Percentiles rank a stretch among this genome's conserved stretches.
Conservation (phyloP, 768 basidiomycete species). For the Mycena vitilis region DNA sequence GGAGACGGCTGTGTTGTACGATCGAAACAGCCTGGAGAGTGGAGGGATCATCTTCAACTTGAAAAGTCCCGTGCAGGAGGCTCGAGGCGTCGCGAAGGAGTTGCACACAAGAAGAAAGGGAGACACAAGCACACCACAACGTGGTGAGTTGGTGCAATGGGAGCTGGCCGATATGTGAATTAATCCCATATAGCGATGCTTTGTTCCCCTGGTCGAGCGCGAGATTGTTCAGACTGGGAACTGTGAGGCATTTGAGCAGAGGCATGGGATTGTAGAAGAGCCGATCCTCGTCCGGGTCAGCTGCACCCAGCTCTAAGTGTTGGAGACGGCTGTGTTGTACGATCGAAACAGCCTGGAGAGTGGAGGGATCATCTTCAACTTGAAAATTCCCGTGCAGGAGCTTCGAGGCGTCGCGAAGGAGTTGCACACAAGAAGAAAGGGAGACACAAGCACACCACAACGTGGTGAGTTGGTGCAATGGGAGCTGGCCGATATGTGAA, state of each 20-base stretch:
- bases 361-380: background rate
- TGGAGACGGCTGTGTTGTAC: background rate
- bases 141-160: slow-evolving; percentile 9
- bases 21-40: background rate
- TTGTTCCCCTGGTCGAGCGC: background rate
- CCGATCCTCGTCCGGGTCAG: too few relatives aligned
- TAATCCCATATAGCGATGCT: background rate
- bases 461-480: slow-evolving; percentile 5
- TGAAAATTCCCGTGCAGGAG: background rate
- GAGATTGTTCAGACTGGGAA: background rate
- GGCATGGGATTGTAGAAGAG: background rate
- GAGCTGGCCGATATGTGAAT: background rate
- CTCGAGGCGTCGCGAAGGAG: background rate
- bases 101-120: background rate
- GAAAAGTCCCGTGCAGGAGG: background rate
- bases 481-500: background rate
- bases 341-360: background rate
- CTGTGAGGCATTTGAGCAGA: background rate
- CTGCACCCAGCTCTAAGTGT: background rate
- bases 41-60: background rate
- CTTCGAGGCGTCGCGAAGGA: background rate
- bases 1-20: background rate
- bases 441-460: background rate
- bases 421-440: background rate
- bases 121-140: background rate